Percentiles rank a stretch among this genome's conserved stretches.
phyloP scores from a whole-genome alignment of 495 filamentous ascomycete species.

The Neurospora terricola region DNA sequence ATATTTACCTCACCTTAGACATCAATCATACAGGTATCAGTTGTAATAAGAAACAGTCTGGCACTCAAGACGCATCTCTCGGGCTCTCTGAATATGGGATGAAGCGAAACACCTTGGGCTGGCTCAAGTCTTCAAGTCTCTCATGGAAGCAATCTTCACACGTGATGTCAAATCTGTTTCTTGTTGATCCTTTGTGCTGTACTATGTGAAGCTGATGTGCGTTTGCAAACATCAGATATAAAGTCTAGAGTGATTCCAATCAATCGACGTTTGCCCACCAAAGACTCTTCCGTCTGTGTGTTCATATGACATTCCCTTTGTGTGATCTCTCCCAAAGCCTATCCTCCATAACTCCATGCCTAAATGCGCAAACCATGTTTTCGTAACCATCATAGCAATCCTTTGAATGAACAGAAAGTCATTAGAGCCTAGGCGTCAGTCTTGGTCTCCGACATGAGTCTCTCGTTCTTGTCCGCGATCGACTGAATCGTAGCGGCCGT shows the following conservation, averaged over 20 bases:
- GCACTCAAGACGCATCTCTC: background rate
- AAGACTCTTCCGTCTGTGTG: background rate
- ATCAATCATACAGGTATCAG: background rate
- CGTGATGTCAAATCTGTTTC: background rate
- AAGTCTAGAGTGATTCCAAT: background rate
- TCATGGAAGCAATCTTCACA: background rate
- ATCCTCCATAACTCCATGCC: background rate
- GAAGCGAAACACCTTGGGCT: background rate
- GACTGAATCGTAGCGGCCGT: constrained; percentile 21
- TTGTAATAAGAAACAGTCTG: background rate
- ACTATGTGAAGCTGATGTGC: background rate
- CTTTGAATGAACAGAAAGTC: too few relatives aligned
- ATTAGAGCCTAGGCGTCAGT: too few relatives aligned
- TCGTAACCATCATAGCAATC: background rate
- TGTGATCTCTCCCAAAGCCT: background rate
- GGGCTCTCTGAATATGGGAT: background rate
- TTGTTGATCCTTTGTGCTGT: background rate
- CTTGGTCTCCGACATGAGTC: background rate
- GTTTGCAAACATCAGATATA: background rate
- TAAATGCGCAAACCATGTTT: background rate
- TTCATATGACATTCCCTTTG: background rate
- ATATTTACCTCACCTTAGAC: background rate
- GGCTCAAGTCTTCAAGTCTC: background rate
- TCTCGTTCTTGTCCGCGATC: constrained; percentile 20
- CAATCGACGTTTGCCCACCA: background rate